These are phyloP conservation scores for Lasiosphaeria hispida DNA, from an alignment of 495 filamentous ascomycete species.

Conservation along the genomic window DNA sequence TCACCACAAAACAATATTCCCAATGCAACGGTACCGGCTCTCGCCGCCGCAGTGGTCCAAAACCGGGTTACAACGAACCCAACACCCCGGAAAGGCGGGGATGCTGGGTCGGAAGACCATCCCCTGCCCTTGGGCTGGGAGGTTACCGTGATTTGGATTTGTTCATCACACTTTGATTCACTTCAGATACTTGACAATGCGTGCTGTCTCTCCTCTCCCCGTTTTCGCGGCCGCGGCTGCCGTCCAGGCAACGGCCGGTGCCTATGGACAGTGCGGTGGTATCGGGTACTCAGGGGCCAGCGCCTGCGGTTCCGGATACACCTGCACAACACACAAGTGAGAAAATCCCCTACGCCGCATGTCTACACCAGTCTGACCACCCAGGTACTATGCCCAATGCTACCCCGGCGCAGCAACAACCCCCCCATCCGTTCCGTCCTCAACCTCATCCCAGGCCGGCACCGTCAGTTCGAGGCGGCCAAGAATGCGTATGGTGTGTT, in stretches of 20 bases:
- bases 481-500: slow-evolving; percentile 50
- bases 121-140: not conserved
- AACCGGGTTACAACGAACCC: not conserved
- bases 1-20: not conserved
- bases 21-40: not conserved
- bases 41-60: not conserved
- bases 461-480: slow-evolving; percentile 17
- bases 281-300: slow-evolving; percentile 8
- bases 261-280: slow-evolving; percentile 25
- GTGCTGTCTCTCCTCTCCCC: slow-evolving; percentile 13
- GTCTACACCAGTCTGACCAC: not conserved
- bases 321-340: slow-evolving; percentile 24
- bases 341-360: not conserved
- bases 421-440: not conserved
- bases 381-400: slow-evolving; percentile 23
- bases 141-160: not conserved
- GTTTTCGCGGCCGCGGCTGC: slow-evolving; percentile 12
- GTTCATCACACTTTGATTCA: not conserved
- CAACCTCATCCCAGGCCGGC: slow-evolving; percentile 9
- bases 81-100: not conserved
- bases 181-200: slow-evolving; percentile 8
- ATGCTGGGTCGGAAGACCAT: not conserved
- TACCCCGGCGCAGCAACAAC: slow-evolving; percentile 12
- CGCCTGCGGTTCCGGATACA: slow-evolving; percentile 16
- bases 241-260: slow-evolving; percentile 24